Evolutionary conservation across 2,329 filamentous ascomycete genomes (phyloP), one percentile per base, ranked within the genome.

Genomic region (Penicillium oxalicum): DNA sequence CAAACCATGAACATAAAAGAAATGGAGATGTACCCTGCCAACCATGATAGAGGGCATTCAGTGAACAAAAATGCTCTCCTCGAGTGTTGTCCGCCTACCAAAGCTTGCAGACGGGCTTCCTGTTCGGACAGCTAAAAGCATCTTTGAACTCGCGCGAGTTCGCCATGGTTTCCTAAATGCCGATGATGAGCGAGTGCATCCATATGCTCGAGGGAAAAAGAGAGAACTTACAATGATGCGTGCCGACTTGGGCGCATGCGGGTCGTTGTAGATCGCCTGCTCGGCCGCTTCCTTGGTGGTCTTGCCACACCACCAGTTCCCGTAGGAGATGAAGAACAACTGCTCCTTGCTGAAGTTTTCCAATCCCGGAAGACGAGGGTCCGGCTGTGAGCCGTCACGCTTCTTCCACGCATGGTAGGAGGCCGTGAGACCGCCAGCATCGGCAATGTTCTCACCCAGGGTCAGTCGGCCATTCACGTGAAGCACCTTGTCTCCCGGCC

Each of bases 391-490:
- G 2, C 70, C 65, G 29, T 80, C 76, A 9, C 76, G 75, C 53
- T 77, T 78, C 62, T 82, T 78, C 84, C 84, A 88, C 0, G 83
- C 83, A 25, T 76, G 71, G 61, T 80, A 87, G 0, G 82, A 74
- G 0, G 82, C 79, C 6, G 77, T 74, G 0, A 88, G 62, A 11
- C 84, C 85, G 12, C 83, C 84, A 0, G 84, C 81, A 63, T 88
- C 85, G 1, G 84, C 83, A 59, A 88, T 83, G 60, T 87, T 87
- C 68, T 88, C 85, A 18, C 79, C 81, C 2, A 87, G 69, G 0
- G 84, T 87, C 11, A 81, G 70, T 25, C 70, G 71, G 8, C 84
- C 84, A 50, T 85, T 82, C 47, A 87, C 77, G 51, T 82, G 77
- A 0, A 84, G 69, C 4, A 75, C 71, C 52, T 80, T 76, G 1